A percentile compares a stretch with the other conserved stretches of the same genome.
Evolutionary conservation across 768 basidiomycete genomes (phyloP).

Genomic region (Lactifluus echinatus): DNA sequence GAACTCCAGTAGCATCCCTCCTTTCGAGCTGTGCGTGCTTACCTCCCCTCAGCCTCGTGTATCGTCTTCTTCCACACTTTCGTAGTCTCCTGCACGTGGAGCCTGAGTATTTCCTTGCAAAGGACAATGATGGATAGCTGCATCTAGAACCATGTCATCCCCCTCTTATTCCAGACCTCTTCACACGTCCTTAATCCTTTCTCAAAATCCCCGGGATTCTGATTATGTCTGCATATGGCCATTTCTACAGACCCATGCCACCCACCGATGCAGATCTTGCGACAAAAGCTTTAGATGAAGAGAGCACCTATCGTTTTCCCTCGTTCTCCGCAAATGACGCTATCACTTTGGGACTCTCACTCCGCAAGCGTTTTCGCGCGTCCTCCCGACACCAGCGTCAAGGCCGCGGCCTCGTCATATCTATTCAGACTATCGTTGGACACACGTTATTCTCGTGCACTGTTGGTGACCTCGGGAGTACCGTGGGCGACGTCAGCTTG

Average conservation of each 20-base stretch:
- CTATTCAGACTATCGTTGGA: slow-evolving; percentile 70
- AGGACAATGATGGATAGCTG: neutral
- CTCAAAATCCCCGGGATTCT: neutral
- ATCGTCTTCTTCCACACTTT: neutral
- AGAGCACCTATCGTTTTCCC: slow-evolving; percentile 59
- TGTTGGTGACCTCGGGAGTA: slow-evolving; percentile 68
- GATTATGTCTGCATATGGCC: slow-evolving; percentile 46
- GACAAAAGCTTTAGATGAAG: slow-evolving; percentile 60
- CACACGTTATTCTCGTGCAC: slow-evolving; percentile 77
- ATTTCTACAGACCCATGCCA: slow-evolving; percentile 46
- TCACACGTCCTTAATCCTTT: neutral
- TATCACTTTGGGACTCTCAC: slow-evolving; percentile 67
- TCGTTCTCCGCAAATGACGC: slow-evolving; percentile 73
- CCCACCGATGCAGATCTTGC: slow-evolving; percentile 69
- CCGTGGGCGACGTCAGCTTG: slow-evolving; percentile 63
- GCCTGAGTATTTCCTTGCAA: neutral
- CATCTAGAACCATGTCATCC: neutral
- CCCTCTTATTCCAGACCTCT: neutral
- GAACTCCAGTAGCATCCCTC: slow-evolving; percentile 18
- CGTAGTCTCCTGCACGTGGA: neutral
- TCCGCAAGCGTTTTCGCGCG: slow-evolving; percentile 77
- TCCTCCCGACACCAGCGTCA: slow-evolving; percentile 55
- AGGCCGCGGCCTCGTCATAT: slow-evolving; percentile 74
- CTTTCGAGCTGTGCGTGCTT: slow-evolving; percentile 19
- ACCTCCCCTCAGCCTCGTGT: slow-evolving; percentile 16